These are phyloP conservation scores for Jaltomata sinuosa DNA, from an alignment of 257 asterid genomes.

Conservation along the genomic window DNA sequence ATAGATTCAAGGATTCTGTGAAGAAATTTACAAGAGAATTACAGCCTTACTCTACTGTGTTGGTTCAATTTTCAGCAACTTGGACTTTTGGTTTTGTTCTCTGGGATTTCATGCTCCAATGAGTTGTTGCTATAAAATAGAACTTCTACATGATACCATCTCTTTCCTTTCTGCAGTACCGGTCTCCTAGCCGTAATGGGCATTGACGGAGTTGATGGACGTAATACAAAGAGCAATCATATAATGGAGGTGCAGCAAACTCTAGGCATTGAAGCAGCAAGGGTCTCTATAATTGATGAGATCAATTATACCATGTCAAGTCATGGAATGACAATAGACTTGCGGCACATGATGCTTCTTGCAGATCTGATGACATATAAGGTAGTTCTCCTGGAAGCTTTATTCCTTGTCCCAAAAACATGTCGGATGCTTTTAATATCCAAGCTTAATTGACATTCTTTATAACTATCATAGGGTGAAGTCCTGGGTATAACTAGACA, in stretches of 20 bases:
- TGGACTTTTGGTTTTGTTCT: neutral
- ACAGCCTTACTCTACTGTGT: neutral
- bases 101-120: neutral
- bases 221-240: slow-evolving; percentile 59
- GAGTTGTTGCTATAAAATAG: neutral
- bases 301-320: slow-evolving; percentile 62
- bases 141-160: neutral
- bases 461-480: slow-evolving; percentile 60
- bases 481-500: slow-evolving; percentile 79
- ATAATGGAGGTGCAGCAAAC: slow-evolving; percentile 56
- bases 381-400: slow-evolving; percentile 24
- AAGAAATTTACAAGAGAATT: neutral
- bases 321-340: slow-evolving; percentile 87
- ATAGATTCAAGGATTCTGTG: neutral
- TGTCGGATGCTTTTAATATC: neutral
- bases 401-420: neutral
- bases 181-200: slow-evolving; percentile 91
- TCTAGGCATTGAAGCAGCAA: slow-evolving; percentile 95
- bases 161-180: slow-evolving; percentile 40
- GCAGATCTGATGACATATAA: slow-evolving; percentile 91
- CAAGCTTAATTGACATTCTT: neutral
- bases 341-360: slow-evolving; percentile 95
- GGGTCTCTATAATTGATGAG: slow-evolving; percentile 64
- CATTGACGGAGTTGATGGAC: slow-evolving; percentile 73
- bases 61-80: neutral